Percentiles rank a stretch among this genome's conserved stretches.
Evolutionary conservation across 2,329 filamentous ascomycete genomes (phyloP).

Genomic region (Fusarium sp.): DNA sequence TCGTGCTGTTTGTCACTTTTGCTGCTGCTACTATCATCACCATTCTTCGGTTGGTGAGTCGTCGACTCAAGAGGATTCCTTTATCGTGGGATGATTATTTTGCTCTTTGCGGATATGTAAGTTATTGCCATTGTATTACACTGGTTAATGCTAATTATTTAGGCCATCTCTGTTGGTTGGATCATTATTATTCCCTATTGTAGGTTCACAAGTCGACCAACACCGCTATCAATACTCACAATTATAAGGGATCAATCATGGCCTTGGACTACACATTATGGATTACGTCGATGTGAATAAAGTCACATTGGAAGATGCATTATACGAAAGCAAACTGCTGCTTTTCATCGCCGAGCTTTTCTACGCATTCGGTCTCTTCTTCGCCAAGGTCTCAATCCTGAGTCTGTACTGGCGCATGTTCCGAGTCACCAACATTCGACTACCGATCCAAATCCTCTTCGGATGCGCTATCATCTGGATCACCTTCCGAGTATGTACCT

Average conservation of each 20-base stretch:
- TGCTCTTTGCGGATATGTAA: slow-evolving; percentile 36
- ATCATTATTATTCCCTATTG: slow-evolving; percentile 34
- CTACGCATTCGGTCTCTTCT: slow-evolving; percentile 47
- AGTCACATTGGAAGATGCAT: not conserved
- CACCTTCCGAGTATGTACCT: slow-evolving; percentile 40
- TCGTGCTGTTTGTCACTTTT: slow-evolving; percentile 34
- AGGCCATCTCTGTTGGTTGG: slow-evolving; percentile 36
- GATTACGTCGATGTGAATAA: slow-evolving; percentile 6
- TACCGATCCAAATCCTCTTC: slow-evolving; percentile 47
- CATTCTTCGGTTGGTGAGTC: slow-evolving; percentile 29
- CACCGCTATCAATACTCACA: slow-evolving; percentile 1
- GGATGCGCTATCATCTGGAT: slow-evolving; percentile 46
- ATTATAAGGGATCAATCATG: slow-evolving; percentile 24
- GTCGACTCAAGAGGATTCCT: slow-evolving; percentile 26
- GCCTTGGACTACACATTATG: slow-evolving; percentile 32
- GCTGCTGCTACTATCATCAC: slow-evolving; percentile 35
- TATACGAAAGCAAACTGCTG: slow-evolving; percentile 11
- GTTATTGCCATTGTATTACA: not conserved
- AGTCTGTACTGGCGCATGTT: slow-evolving; percentile 52
- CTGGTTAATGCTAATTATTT: not conserved
- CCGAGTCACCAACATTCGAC: slow-evolving; percentile 37
- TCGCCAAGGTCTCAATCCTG: slow-evolving; percentile 47
- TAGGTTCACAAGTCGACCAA: not conserved
- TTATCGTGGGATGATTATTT: slow-evolving; percentile 41
- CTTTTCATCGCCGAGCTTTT: slow-evolving; percentile 45